Percentiles rank a stretch among this genome's conserved stretches.
Evolutionary conservation across 176 grass and related monocot species (phyloP).

Genomic region (Aechmea fasciata): DNA sequence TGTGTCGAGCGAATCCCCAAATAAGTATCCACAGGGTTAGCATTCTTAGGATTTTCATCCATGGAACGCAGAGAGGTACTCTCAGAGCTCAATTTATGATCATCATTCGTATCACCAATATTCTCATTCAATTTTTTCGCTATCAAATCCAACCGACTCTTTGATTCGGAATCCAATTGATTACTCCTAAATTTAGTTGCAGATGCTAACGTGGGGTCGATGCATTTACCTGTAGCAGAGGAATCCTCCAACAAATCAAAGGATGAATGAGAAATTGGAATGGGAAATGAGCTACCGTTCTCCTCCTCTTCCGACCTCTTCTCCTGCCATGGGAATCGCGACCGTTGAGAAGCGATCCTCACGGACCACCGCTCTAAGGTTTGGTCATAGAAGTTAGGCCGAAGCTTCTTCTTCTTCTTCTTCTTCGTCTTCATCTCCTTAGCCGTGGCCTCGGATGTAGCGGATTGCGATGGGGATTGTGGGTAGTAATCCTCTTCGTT

Average conservation of each 20-base stretch:
- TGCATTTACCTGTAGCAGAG: background rate
- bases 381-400: slow-evolving; percentile 56
- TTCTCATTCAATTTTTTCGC: slow-evolving; percentile 9
- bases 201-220: slow-evolving; percentile 23
- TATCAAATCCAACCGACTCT: slow-evolving; percentile 18
- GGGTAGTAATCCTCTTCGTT: background rate
- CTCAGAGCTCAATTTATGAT: background rate
- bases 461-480: background rate
- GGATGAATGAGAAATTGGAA: background rate
- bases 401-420: slow-evolving; percentile 35
- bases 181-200: slow-evolving; percentile 7
- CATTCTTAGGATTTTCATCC: too few species aligned
- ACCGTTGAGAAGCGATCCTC: slow-evolving; percentile 40
- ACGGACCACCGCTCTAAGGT: slow-evolving; percentile 61
- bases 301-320: slow-evolving; percentile 18
- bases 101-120: background rate
- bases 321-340: slow-evolving; percentile 63
- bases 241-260: background rate
- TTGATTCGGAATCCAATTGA: background rate
- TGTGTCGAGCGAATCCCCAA: slow-evolving; percentile 1
- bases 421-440: background rate
- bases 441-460: background rate
- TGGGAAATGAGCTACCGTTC: background rate
- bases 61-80: background rate
- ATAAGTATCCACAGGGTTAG: background rate